Percentiles rank a stretch among this genome's conserved stretches.
Evolutionary conservation across 2,329 filamentous ascomycete species (phyloP).

Genomic region (Clarireedia hainanense): DNA sequence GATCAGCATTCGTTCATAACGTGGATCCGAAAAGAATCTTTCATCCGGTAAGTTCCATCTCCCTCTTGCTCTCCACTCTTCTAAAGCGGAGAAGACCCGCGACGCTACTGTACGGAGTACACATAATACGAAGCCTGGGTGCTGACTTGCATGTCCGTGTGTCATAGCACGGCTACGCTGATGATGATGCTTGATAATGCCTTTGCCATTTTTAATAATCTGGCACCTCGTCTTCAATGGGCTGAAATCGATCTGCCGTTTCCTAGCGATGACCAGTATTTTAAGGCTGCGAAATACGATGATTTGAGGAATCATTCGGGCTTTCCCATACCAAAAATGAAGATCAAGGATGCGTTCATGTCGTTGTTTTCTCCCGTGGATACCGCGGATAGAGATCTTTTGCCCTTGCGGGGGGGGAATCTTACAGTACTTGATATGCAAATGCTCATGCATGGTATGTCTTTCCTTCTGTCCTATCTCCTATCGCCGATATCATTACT

Average conservation of each 20-base stretch:
- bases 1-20: constrained; percentile 21
- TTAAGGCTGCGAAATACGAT: constrained; percentile 22
- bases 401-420: constrained; percentile 13
- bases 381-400: constrained; percentile 14
- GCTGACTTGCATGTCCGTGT: not conserved
- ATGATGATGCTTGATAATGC: constrained; percentile 27
- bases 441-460: constrained; percentile 27
- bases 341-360: constrained; percentile 26
- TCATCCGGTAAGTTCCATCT: constrained; percentile 18
- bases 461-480: not conserved
- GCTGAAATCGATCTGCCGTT: constrained; percentile 26
- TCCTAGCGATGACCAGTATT: constrained; percentile 23
- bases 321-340: constrained; percentile 20
- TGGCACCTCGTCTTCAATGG: constrained; percentile 27
- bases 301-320: constrained; percentile 15
- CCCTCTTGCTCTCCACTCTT: too few relatives aligned
- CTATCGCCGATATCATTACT: not conserved
- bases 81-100: not conserved
- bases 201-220: constrained; percentile 29
- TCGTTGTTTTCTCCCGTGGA: constrained; percentile 19
- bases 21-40: constrained; percentile 27
- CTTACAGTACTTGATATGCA: constrained; percentile 27
- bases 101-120: not conserved
- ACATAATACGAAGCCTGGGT: not conserved
- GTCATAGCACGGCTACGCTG: constrained; percentile 18